Evolutionary conservation across 768 basidiomycete genomes (phyloP).

Genomic region (Lyophyllum atratum): DNA sequence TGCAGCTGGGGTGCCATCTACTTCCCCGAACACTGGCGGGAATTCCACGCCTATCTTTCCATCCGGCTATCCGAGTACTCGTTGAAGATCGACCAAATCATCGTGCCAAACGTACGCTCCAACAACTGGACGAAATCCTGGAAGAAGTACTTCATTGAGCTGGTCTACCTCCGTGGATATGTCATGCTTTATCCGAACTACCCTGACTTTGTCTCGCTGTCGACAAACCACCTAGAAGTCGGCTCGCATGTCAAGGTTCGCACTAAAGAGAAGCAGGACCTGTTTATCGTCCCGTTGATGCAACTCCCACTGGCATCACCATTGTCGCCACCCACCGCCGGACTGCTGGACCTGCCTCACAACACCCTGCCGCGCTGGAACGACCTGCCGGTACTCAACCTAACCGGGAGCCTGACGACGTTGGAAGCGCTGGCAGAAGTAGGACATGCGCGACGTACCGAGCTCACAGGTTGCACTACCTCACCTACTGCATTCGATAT

Average conservation of each 20-base stretch:
- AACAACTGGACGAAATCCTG: slow-evolving; percentile 82
- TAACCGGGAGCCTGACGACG: slow-evolving; percentile 52
- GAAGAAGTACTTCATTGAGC: slow-evolving; percentile 90
- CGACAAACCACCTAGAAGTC: slow-evolving; percentile 88
- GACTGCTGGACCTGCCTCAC: slow-evolving; percentile 63
- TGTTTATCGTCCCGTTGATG: slow-evolving; percentile 77
- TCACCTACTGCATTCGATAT: slow-evolving; percentile 22
- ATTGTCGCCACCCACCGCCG: slow-evolving; percentile 16
- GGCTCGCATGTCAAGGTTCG: slow-evolving; percentile 75
- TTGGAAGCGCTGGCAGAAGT: slow-evolving; percentile 30
- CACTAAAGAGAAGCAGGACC: slow-evolving; percentile 57
- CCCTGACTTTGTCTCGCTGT: slow-evolving; percentile 66
- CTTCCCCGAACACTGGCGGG: slow-evolving; percentile 87
- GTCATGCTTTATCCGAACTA: slow-evolving; percentile 92
- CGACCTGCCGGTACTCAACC: slow-evolving; percentile 67
- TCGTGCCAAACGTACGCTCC: slow-evolving; percentile 79
- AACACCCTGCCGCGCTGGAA: slow-evolving; percentile 51
- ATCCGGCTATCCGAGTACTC: slow-evolving; percentile 61
- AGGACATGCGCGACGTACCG: slow-evolving; percentile 34
- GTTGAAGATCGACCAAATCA: slow-evolving; percentile 38
- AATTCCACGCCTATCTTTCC: slow-evolving; percentile 79
- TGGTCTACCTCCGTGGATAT: slow-evolving; percentile 79
- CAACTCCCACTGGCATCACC: slow-evolving; percentile 31
- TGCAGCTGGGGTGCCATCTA: slow-evolving; percentile 94
- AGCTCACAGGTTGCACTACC: slow-evolving; percentile 34